Base-by-base conservation (phyloP, 106 monocot genomes). In the Phalaenopsis aphrodite region DNA sequence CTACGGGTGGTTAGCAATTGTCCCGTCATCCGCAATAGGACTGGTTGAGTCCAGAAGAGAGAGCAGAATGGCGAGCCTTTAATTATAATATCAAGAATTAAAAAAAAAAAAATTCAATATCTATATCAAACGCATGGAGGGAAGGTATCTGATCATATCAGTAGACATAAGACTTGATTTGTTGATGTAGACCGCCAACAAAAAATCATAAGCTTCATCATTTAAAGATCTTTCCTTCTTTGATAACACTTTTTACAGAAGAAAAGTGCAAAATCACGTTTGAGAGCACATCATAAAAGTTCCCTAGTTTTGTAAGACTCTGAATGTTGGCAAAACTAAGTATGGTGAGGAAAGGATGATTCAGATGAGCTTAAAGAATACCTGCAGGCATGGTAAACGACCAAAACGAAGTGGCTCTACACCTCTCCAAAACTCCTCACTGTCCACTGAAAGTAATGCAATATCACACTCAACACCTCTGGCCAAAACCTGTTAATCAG, bases 391-490 rank as follows among this genome's bases (percentile, higher is more conserved):
- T 42, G 97, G 97, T 69, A 98, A 78, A 67, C 82, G 87, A 38
- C 97, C 97, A 83, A 98, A 85, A 38, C 86, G 86, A 87, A 98
- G 94, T 83, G 97, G 91, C 78, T 94, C 88, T 83, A 89, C 82
- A 80, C 94, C 97, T 89, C 79, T 89, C 97, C 97, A 98, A 75
- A 98, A 98, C 76, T 94, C 94, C 55, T 94, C 94, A 86, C 82
- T 98, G 78, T 98, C 94, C 79, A 98, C 97, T 38, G 92, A 90
- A 42, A 98, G 87, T 72, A 98, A 90, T 69, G 97, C 97, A 82
- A 98, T 88, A 78, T 98, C 97, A 77, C 97, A 98, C 80, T 94
- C 97, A 84, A 91, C 19, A 72, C 97, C 97, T 87, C 88, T 94
- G 76, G 97, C 94, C 83, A 98, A 89, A 83, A 98, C 97, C 97